phyloP scores from a whole-genome alignment of 768 basidiomycete species.

The Austroboletus festivus region DNA sequence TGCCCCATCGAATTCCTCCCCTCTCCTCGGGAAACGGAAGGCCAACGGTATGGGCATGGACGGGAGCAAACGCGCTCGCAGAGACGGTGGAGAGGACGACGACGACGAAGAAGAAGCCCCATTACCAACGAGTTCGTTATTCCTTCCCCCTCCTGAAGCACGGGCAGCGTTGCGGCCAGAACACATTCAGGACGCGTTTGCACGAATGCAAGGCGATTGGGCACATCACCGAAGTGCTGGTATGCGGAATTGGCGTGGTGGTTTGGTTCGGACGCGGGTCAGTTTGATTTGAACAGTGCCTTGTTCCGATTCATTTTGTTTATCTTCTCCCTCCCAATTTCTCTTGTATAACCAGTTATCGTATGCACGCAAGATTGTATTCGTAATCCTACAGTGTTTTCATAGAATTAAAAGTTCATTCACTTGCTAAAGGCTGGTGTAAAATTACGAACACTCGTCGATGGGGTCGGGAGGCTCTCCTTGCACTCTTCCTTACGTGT shows the following conservation, averaged over 20 bases:
- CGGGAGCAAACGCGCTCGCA: conserved; percentile 44
- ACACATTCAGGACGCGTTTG: conserved; percentile 89
- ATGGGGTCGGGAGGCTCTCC: too few relatives aligned
- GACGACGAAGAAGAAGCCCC: conserved; percentile 62
- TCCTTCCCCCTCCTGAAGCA: conserved; percentile 79
- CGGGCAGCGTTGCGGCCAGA: conserved; percentile 74
- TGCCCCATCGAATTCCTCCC: conserved; percentile 42
- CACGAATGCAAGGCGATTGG: conserved; percentile 87
- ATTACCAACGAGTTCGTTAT: conserved; percentile 67
- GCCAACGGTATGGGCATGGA: conserved; percentile 44
- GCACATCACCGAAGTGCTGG: conserved; percentile 78
- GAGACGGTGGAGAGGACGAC: conserved; percentile 50
- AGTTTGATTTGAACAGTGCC: conserved; percentile 62
- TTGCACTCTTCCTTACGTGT: too few relatives aligned
- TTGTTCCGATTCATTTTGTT: too few relatives aligned
- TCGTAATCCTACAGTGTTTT: neutral
- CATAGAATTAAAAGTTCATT: too few relatives aligned
- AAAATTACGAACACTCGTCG: too few relatives aligned
- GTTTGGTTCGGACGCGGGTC: conserved; percentile 73
- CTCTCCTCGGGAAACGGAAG: conserved; percentile 70
- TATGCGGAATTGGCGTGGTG: conserved; percentile 87
- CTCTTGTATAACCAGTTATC: neutral
- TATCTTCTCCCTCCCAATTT: neutral
- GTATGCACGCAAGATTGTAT: conserved; percentile 1
- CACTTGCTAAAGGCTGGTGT: too few relatives aligned